phyloP scores from a whole-genome alignment of 2,329 filamentous ascomycete genomes.

The Botryotinia narcissicola region DNA sequence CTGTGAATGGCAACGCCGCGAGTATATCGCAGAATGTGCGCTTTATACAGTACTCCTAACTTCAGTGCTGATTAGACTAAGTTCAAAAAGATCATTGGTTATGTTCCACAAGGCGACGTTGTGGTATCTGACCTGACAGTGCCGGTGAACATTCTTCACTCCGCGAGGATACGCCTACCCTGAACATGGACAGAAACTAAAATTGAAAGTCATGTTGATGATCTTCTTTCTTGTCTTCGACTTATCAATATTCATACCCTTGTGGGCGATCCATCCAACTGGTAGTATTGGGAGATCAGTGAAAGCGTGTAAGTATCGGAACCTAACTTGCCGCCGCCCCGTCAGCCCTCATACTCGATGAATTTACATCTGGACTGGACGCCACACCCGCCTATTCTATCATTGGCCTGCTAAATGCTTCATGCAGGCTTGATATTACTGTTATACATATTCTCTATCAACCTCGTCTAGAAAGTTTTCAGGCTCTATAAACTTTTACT shows the following conservation, averaged over 20 bases:
- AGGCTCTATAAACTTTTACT: background rate
- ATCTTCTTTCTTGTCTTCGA: background rate
- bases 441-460: background rate
- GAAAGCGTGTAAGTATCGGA: constrained; percentile 12
- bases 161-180: background rate
- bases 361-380: constrained; percentile 3
- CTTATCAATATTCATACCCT: background rate
- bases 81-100: background rate
- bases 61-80: background rate
- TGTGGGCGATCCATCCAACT: background rate
- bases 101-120: background rate
- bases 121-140: background rate
- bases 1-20: background rate
- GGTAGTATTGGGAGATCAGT: background rate
- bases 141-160: background rate
- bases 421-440: background rate
- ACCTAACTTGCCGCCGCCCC: background rate
- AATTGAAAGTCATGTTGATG: background rate
- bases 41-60: background rate
- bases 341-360: background rate
- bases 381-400: background rate
- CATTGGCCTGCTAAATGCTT: constrained; percentile 1
- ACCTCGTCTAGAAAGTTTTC: background rate
- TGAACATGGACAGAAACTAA: background rate
- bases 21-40: background rate